A percentile compares a stretch with the other conserved stretches of the same genome.
Conservation (phyloP, 164 flowering plant genomes). For the Platanus orientalis region DNA sequence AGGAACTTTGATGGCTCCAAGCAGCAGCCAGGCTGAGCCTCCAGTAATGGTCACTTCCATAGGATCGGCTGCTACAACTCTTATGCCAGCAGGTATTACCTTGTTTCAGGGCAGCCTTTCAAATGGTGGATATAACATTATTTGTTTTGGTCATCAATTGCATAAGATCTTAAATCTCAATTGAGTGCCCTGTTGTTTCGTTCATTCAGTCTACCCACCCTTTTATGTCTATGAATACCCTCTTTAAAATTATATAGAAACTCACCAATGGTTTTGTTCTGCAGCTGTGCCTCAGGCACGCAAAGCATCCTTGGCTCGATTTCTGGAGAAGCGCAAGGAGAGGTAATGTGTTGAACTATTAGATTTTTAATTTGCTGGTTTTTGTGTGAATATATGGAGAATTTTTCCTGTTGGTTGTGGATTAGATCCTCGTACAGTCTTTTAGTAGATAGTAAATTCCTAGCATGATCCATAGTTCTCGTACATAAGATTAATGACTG, state of each 20-base stretch:
- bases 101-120: too few relatives aligned
- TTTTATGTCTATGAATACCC: too few relatives aligned
- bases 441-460: too few relatives aligned
- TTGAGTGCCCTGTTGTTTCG: too few relatives aligned
- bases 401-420: not conserved
- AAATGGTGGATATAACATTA: not conserved
- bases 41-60: constrained; percentile 21
- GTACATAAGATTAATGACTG: too few relatives aligned
- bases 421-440: too few relatives aligned
- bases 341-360: constrained; percentile 39
- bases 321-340: constrained; percentile 89
- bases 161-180: not conserved
- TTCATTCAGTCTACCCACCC: not conserved
- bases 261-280: constrained; percentile 7
- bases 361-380: not conserved
- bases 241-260: too few relatives aligned
- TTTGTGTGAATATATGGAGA: not conserved
- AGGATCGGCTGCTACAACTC: constrained; percentile 34
- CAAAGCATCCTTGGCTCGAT: constrained; percentile 85
- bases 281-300: constrained; percentile 79
- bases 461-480: too few relatives aligned
- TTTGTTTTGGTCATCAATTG: not conserved
- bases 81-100: constrained; percentile 56
- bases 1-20: constrained; percentile 30
- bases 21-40: constrained; percentile 43